Evolutionary conservation across 495 filamentous ascomycete species (phyloP).

Genomic region (Filosporella fistucella): DNA sequence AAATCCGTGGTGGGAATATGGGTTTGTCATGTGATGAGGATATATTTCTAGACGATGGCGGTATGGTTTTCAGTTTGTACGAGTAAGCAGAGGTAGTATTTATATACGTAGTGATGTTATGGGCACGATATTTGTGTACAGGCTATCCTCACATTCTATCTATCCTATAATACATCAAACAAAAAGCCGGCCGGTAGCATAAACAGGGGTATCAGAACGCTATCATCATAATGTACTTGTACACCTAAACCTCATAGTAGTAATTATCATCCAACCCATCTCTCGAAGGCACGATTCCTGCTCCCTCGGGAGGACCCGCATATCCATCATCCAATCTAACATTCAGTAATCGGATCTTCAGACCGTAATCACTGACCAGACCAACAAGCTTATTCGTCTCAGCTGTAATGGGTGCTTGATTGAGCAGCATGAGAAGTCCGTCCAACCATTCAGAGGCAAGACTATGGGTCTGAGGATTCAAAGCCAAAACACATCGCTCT

Average conservation of each 20-base stretch:
- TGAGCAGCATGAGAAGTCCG: constrained; percentile 89
- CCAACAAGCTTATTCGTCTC: constrained; percentile 87
- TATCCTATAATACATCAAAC: too few species aligned
- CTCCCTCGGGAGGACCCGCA: constrained; percentile 19
- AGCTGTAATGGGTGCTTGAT: constrained; percentile 93
- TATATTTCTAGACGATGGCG: too few species aligned
- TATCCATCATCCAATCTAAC: constrained; percentile 60
- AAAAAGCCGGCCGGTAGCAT: too few species aligned
- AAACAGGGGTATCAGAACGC: too few species aligned
- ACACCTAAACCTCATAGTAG: constrained; percentile 52
- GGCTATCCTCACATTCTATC: too few species aligned
- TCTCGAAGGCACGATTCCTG: constrained; percentile 51
- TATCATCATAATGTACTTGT: too few species aligned
- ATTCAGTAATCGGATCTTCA: constrained; percentile 92
- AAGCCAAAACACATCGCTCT: constrained; percentile 63
- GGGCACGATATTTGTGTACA: too few species aligned
- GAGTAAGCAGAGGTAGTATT: too few species aligned
- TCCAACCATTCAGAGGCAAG: constrained; percentile 96
- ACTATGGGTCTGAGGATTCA: constrained; percentile 78
- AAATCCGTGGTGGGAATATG: too few species aligned
- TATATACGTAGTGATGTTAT: too few species aligned
- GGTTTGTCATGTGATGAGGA: too few species aligned
- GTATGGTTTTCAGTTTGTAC: too few species aligned
- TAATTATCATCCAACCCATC: constrained; percentile 65
- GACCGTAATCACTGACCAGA: constrained; percentile 80